A percentile compares a stretch with the other conserved stretches of the same genome.
Evolutionary conservation across 225 moss, liverwort and hornwort genomes (phyloP).

Genomic region (Pleurozium schreberi): DNA sequence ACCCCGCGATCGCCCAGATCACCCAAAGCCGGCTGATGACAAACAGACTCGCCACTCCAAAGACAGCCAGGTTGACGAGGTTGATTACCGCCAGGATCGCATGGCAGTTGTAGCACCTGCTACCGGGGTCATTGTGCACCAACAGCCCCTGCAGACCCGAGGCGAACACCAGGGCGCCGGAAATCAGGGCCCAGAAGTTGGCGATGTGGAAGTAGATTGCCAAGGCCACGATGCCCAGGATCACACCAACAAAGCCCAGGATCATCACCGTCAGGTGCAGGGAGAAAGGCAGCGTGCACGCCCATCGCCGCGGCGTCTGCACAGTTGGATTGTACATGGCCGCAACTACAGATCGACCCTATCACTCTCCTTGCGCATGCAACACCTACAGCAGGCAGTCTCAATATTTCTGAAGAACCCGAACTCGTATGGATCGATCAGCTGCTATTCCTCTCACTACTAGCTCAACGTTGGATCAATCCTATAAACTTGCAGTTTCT

Average conservation of each 20-base stretch:
- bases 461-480: not conserved
- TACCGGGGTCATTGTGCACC: not conserved
- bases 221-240: not conserved
- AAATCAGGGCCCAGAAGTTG: not conserved
- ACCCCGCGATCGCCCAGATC: not conserved
- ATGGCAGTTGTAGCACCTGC: not conserved
- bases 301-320: not conserved
- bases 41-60: not conserved
- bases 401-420: not conserved
- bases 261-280: not conserved
- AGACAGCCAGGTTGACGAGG: not conserved
- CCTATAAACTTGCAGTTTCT: not conserved
- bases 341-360: not conserved
- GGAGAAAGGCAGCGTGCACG: conserved; percentile 1
- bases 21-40: not conserved
- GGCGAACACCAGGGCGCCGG: not conserved
- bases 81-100: not conserved
- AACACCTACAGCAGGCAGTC: not conserved
- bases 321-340: not conserved
- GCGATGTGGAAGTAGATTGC: not conserved
- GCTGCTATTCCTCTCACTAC: not conserved
- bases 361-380: not conserved
- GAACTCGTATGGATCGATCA: not conserved
- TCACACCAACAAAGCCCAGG: not conserved
- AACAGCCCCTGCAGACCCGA: not conserved